Evolutionary conservation across 1,139 yeast species (phyloP).

Genomic region (Candida frijolesensis): DNA sequence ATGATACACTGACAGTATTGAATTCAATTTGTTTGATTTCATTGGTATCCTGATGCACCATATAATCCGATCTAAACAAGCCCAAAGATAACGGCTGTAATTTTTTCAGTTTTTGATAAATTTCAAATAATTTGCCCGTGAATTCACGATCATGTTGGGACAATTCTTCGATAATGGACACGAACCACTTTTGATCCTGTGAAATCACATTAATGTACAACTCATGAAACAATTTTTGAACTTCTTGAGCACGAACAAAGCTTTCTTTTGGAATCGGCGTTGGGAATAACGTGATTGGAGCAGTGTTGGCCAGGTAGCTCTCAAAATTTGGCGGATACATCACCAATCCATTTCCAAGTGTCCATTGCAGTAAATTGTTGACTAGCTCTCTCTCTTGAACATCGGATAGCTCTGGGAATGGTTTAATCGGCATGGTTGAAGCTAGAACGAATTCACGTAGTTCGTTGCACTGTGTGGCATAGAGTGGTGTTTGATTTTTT

Average conservation of each 20-base stretch:
- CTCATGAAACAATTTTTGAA: conserved; percentile 73
- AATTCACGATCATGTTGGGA: conserved; percentile 69
- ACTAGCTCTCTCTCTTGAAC: conserved; percentile 29
- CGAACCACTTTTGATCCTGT: conserved; percentile 59
- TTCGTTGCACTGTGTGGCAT: too few species aligned
- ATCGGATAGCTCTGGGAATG: conserved; percentile 35
- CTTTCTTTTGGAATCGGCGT: conserved; percentile 78
- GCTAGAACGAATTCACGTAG: not conserved
- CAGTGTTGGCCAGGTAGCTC: conserved; percentile 54
- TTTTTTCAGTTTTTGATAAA: conserved; percentile 47
- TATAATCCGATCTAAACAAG: conserved; percentile 86
- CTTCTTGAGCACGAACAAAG: conserved; percentile 64
- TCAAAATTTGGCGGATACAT: conserved; percentile 69
- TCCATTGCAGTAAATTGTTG: conserved; percentile 69
- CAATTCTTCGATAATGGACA: conserved; percentile 54
- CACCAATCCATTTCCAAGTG: conserved; percentile 73
- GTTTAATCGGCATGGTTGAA: conserved; percentile 18
- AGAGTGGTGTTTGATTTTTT: too few species aligned
- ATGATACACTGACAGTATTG: conserved; percentile 93
- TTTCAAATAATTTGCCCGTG: conserved; percentile 74
- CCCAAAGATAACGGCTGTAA: conserved; percentile 80
- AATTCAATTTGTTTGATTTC: conserved; percentile 90
- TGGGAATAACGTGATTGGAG: conserved; percentile 89
- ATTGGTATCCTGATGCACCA: conserved; percentile 55
- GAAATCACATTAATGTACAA: conserved; percentile 70